Evolutionary conservation across 2,329 filamentous ascomycete species (phyloP), one percentile per base, ranked within the genome.

Genomic region (Daldinia sp.): DNA sequence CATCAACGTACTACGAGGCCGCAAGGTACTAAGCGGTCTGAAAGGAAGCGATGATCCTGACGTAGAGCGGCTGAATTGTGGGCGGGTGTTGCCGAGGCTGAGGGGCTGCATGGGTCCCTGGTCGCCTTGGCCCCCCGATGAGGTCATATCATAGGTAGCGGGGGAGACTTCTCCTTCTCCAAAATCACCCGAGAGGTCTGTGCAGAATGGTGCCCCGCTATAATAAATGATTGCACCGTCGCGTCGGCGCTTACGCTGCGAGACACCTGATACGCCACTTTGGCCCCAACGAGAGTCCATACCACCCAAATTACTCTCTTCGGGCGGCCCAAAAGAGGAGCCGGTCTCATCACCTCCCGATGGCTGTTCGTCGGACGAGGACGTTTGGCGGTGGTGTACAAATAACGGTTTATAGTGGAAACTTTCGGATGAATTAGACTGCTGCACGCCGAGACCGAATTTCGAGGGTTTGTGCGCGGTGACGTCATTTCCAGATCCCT

Each of bases 171-270:
- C 81, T 3, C 81, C 82, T 19, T 83, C 81, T 1, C 81, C 82
- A 9, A 80, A 80, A 69, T 93, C 90, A 1, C 89, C 89, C 13
- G 89, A 91, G 3, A 95, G 77, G 74, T 96, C 93, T 1, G 89
- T 93, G 74, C 88, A 95, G 74, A 95, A 96, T 0, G 86, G 86
- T 1, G 90, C 90, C 23, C 90, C 91, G 63, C 85, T 92, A 74
- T 94, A 96, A 72, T 94, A 96, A 15, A 94, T 93, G 68, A 96
- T 90, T 1, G 90, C 88, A 7, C 92, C 92, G 61, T 91, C 87
- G 10, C 87, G 82, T 0, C 81, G 83, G 23, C 84, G 83, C 74
- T 84, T 86, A 71, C 72, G 82, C 75, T 73, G 85, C 66, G 79
- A 85, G 70, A 66, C 45, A 27, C 79, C 80, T 21, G 70, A 74